These are phyloP conservation scores for Pycnococcus provasolii DNA, from an alignment of 139 green algal genomes.

Conservation along the genomic window DNA sequence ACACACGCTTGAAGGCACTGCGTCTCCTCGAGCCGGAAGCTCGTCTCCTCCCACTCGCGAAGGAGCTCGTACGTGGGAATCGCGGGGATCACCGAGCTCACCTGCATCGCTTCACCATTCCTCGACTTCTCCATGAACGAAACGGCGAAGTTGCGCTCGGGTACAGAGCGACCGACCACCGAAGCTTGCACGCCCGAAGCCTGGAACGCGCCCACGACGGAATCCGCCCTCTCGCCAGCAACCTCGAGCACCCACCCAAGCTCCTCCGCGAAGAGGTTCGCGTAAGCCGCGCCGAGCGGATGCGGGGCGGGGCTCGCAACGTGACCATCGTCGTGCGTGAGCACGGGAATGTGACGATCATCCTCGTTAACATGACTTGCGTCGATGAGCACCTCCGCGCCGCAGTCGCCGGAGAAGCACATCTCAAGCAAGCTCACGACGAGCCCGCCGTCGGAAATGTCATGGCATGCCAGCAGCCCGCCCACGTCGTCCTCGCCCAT, in stretches of 20 bases:
- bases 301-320: no score
- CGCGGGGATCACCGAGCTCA: slow-evolving; percentile 23
- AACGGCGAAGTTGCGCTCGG: slow-evolving; percentile 32
- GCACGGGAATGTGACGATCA: slow-evolving; percentile 38
- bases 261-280: slow-evolving; percentile 83
- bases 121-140: slow-evolving; percentile 26
- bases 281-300: no score
- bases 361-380: not conserved
- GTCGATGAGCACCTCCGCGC: slow-evolving; percentile 17
- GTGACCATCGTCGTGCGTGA: no score
- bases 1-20: slow-evolving; percentile 71
- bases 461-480: slow-evolving; percentile 62
- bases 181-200: slow-evolving; percentile 49
- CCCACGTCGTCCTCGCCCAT: slow-evolving; percentile 30
- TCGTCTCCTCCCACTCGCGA: slow-evolving; percentile 86
- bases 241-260: slow-evolving; percentile 92
- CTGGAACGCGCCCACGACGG: slow-evolving; percentile 52
- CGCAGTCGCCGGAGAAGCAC: slow-evolving; percentile 77
- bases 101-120: slow-evolving; percentile 35
- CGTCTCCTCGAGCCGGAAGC: slow-evolving; percentile 80
- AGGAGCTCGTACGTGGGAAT: slow-evolving; percentile 50
- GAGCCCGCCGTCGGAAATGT: slow-evolving; percentile 88
- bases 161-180: slow-evolving; percentile 49
- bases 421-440: slow-evolving; percentile 81
- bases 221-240: slow-evolving; percentile 32